Evolutionary conservation across 2,329 filamentous ascomycete species (phyloP), one percentile per base, ranked within the genome.

Genomic region (Parastagonospora nodorum): DNA sequence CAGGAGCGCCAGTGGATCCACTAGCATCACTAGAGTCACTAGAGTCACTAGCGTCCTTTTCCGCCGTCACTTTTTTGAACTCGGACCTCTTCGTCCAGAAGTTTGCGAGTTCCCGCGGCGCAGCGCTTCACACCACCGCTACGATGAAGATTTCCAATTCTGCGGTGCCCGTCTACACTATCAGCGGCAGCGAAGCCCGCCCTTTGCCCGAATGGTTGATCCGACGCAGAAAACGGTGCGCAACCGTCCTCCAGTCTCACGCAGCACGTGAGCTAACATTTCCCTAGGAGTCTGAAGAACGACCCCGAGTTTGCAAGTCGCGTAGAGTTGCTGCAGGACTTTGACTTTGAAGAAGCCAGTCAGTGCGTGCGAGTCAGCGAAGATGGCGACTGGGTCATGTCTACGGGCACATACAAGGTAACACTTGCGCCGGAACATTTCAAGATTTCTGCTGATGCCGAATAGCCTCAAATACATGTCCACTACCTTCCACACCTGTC

Each of bases 311-410:
- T 93, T 75, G 88, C 92, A 57, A 96, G 92, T 73, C 88, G 94
- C 60, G 88, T 99, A 63, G 94, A 99, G 75, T 81, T 99, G 50
- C 83, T 99, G 32, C 94, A 99, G 68, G 94, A 99, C 71, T 99
- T 99, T 74, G 92, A 95, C 69, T 97, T 99, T 67, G 92, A 97
- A 67, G 92, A 96, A 76, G 93, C 95, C 35, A 96, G 92, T 70
- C 85, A 88, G 61, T 97, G 93, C 71, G 85, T 99, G 57, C 85
- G 91, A 42, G 85, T 94, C 57, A 96, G 90, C 64, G 92, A 96
- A 51, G 94, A 99, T 83, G 93, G 93, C 42, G 88, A 97, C 71
- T 99, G 94, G 92, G 86, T 65, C 49, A 57, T 66, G 60, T 62
- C 60, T 29, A 66, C 62, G 4, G 61, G 61, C 55, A 65, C 61